A percentile compares a stretch with the other conserved stretches of the same genome.
Conservation (phyloP, 169 alveolate species). For the Babesia bovis region DNA sequence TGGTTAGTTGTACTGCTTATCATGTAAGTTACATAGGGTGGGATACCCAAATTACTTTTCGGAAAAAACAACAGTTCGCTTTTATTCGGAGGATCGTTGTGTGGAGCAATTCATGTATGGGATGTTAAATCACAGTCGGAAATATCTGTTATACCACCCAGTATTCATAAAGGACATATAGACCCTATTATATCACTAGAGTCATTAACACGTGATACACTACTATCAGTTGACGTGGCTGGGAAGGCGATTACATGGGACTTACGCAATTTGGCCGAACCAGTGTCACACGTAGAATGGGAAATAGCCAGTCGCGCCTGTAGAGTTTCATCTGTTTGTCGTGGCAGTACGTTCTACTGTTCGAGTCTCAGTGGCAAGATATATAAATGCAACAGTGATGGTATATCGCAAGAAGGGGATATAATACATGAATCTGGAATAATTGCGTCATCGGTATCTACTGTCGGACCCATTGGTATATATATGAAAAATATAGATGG, state of each 20-base stretch:
- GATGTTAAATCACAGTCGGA: neutral
- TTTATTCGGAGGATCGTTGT: slow-evolving; percentile 8
- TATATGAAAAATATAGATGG: neutral
- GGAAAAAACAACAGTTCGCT: neutral
- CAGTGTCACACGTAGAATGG: slow-evolving; percentile 1
- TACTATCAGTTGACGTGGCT: slow-evolving; percentile 9
- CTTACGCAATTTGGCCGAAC: slow-evolving; percentile 18
- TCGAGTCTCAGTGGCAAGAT: slow-evolving; percentile 1
- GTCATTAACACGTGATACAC: slow-evolving; percentile 1
- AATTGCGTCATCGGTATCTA: slow-evolving; percentile 1
- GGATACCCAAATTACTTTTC: neutral
- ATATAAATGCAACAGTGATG: neutral
- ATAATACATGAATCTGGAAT: neutral
- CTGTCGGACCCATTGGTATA: neutral
- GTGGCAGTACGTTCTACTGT: neutral
- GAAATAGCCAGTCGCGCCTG: neutral
- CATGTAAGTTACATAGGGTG: neutral
- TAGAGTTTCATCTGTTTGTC: slow-evolving; percentile 5
- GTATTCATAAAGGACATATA: neutral
- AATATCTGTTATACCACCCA: neutral
- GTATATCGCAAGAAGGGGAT: neutral
- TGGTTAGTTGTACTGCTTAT: neutral
- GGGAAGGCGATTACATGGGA: slow-evolving; percentile 24
- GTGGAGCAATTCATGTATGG: slow-evolving; percentile 18
- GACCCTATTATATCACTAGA: slow-evolving; percentile 14